Conservation (phyloP, 768 basidiomycete genomes). For the Russula foetens region DNA sequence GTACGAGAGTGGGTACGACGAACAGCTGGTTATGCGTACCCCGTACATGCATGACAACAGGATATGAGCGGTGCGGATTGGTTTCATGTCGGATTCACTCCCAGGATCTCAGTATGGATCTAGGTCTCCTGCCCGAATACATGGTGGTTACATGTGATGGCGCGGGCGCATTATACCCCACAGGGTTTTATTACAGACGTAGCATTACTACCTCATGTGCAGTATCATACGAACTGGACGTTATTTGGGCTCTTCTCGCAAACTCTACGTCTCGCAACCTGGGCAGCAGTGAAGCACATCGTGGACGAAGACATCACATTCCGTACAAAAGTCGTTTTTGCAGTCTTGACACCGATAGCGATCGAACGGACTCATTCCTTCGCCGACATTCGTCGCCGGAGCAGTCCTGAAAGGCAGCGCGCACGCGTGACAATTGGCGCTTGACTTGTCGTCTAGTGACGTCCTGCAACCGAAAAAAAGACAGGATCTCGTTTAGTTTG, state of each 20-base stretch:
- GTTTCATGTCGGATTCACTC: neutral
- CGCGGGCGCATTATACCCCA: neutral
- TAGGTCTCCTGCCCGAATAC: neutral
- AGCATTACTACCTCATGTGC: neutral
- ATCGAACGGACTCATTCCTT: constrained; percentile 78
- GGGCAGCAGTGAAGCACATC: constrained; percentile 95
- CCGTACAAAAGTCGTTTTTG: constrained; percentile 79
- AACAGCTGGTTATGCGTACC: constrained; percentile 36
- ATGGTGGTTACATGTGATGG: neutral
- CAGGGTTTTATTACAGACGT: neutral
- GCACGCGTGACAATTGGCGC: constrained; percentile 68
- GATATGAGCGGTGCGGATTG: neutral
- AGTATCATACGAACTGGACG: neutral
- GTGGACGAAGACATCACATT: constrained; percentile 95
- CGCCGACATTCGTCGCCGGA: constrained; percentile 31
- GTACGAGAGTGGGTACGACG: constrained; percentile 38
- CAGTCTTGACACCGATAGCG: constrained; percentile 90
- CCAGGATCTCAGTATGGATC: neutral
- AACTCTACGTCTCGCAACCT: constrained; percentile 53
- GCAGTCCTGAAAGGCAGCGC: constrained; percentile 54
- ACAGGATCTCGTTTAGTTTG: neutral
- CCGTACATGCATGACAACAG: constrained; percentile 14
- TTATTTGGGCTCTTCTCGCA: neutral
- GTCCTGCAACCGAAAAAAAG: constrained; percentile 26
- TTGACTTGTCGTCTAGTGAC: constrained; percentile 32